A percentile compares a stretch with the other conserved stretches of the same genome.
phyloP scores from a whole-genome alignment of 2,329 filamentous ascomycete species.

The Penicillium sp. region DNA sequence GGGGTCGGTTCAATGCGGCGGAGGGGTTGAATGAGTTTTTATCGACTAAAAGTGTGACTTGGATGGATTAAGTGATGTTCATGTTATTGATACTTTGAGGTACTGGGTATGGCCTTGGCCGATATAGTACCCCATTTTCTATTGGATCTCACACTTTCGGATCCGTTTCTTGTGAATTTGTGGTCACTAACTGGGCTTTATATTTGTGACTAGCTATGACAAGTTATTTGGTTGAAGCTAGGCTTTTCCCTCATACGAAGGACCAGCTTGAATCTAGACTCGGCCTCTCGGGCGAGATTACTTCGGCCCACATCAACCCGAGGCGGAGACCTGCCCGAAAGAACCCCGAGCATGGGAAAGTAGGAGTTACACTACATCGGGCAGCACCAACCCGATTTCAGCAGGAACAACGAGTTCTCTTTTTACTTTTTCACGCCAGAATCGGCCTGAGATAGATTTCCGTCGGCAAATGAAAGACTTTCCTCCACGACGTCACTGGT shows the following conservation, averaged over 20 bases:
- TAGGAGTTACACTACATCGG: background rate
- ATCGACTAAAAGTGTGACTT: conserved; percentile 63
- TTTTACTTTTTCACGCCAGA: background rate
- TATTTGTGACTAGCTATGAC: background rate
- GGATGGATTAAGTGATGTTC: conserved; percentile 37
- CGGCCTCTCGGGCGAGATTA: background rate
- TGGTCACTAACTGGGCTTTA: background rate
- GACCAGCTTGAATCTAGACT: background rate
- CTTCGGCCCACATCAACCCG: background rate
- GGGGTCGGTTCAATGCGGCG: conserved; percentile 56
- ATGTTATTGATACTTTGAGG: background rate
- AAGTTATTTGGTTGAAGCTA: too few relatives aligned
- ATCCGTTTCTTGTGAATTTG: background rate
- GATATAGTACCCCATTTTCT: background rate
- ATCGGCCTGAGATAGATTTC: conserved; percentile 8
- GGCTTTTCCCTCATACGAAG: background rate
- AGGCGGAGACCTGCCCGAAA: background rate
- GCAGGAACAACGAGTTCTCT: background rate
- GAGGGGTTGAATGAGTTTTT: conserved; percentile 60
- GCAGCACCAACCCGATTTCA: background rate
- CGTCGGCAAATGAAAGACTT: conserved; percentile 20
- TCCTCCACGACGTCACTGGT: background rate
- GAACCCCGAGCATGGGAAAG: background rate
- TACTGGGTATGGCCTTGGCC: background rate
- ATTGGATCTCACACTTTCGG: background rate